These are phyloP conservation scores for Cystobasidium pallidum DNA, from an alignment of 1,284 basidiomycete genomes.

Conservation along the genomic window DNA sequence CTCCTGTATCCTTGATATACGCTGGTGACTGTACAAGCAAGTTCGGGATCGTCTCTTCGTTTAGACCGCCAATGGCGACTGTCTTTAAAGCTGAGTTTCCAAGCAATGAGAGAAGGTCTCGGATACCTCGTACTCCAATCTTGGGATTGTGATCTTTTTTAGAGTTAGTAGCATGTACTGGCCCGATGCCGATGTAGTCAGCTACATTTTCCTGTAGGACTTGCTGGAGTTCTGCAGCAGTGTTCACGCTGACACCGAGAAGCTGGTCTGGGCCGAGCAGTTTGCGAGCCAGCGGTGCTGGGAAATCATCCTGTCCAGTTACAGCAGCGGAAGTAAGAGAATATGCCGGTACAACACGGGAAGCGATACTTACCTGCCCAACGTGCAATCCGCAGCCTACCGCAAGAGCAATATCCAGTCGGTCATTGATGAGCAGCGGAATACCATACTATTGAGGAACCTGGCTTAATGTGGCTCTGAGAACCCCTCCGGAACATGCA, in stretches of 20 bases:
- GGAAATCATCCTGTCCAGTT: conserved; percentile 76
- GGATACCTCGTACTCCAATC: conserved; percentile 61
- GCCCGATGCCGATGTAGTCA: conserved; percentile 85
- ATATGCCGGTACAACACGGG: not conserved
- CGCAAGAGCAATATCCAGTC: conserved; percentile 82
- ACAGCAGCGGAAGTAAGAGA: too few species aligned
- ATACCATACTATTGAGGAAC: conserved; percentile 65
- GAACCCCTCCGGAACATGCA: not conserved
- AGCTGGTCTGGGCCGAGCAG: conserved; percentile 73
- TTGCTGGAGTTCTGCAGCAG: conserved; percentile 64
- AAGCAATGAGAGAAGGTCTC: conserved; percentile 67
- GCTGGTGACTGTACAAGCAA: conserved; percentile 57
- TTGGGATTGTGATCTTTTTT: conserved; percentile 54
- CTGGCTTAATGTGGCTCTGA: not conserved
- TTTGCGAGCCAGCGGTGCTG: conserved; percentile 68
- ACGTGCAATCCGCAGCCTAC: conserved; percentile 80
- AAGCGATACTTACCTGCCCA: conserved; percentile 61
- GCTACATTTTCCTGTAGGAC: conserved; percentile 63
- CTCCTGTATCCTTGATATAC: conserved; percentile 16
- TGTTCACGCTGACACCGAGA: conserved; percentile 81
- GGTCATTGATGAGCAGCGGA: conserved; percentile 88
- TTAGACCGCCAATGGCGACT: conserved; percentile 71
- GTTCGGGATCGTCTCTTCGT: conserved; percentile 64
- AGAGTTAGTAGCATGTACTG: conserved; percentile 56
- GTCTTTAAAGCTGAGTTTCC: conserved; percentile 68